Evolutionary conservation across 2,329 filamentous ascomycete species (phyloP).

Genomic region (Lasiodiplodia sp.): DNA sequence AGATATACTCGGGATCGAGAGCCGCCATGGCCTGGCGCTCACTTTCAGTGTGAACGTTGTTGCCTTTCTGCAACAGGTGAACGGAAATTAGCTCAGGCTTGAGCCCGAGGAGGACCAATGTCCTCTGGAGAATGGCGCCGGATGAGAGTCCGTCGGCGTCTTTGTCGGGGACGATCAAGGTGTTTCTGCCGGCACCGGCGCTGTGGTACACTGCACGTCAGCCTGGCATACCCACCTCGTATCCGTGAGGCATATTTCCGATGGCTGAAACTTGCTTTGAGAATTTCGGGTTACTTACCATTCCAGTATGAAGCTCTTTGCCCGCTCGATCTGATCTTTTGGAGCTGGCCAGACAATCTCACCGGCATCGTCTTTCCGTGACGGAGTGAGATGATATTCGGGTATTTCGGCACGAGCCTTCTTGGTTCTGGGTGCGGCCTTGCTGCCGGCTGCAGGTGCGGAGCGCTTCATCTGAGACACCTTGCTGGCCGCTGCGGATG

Average conservation of each 20-base stretch:
- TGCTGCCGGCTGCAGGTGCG: not conserved
- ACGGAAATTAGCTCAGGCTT: conserved; percentile 60
- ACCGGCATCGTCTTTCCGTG: conserved; percentile 20
- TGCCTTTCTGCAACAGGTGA: conserved; percentile 67
- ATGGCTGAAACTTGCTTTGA: not conserved
- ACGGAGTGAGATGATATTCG: conserved; percentile 28
- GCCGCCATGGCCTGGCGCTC: conserved; percentile 62
- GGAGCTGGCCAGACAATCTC: conserved; percentile 65
- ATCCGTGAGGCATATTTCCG: not conserved
- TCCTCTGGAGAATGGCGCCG: conserved; percentile 68
- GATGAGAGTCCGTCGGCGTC: conserved; percentile 72
- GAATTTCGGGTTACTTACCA: conserved; percentile 54
- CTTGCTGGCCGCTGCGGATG: not conserved
- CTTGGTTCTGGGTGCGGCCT: conserved; percentile 18
- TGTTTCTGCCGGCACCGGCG: conserved; percentile 58
- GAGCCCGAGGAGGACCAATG: conserved; percentile 66
- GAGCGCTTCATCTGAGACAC: conserved; percentile 21
- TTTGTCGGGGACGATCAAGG: conserved; percentile 72
- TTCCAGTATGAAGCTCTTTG: conserved; percentile 63
- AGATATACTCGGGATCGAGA: conserved; percentile 64
- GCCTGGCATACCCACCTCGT: not conserved
- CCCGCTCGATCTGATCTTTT: conserved; percentile 60
- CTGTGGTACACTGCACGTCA: conserved; percentile 45
- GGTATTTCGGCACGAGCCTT: conserved; percentile 19
- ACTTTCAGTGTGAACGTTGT: conserved; percentile 62